These are phyloP conservation scores for Talaromyces atroroseus DNA, from an alignment of 2,329 filamentous ascomycete species.

Conservation along the genomic window DNA sequence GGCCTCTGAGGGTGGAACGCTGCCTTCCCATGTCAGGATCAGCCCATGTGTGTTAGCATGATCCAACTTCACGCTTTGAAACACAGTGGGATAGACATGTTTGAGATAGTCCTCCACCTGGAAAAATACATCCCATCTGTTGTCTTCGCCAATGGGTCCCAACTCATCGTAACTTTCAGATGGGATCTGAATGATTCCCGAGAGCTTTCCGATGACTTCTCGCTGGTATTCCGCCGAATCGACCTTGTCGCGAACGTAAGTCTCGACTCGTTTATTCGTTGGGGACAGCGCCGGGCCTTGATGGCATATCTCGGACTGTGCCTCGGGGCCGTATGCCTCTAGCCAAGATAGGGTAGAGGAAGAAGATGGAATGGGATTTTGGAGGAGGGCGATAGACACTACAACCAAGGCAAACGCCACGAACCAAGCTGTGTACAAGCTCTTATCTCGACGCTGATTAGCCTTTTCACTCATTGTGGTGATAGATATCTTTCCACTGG, in stretches of 20 bases:
- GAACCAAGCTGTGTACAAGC: background rate
- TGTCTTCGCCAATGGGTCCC: constrained; percentile 34
- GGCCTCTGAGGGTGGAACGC: constrained; percentile 38
- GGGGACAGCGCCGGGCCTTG: constrained; percentile 18
- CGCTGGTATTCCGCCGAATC: constrained; percentile 1
- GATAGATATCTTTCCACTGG: background rate
- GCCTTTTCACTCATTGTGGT: background rate
- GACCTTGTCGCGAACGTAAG: constrained; percentile 3
- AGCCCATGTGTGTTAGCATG: constrained; percentile 59
- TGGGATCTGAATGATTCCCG: constrained; percentile 49
- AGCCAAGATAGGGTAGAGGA: background rate
- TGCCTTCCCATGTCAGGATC: constrained; percentile 56
- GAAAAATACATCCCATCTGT: constrained; percentile 55
- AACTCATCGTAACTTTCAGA: constrained; percentile 35
- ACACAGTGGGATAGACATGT: constrained; percentile 49
- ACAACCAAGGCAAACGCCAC: background rate
- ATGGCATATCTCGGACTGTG: constrained; percentile 14
- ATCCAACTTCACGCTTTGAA: constrained; percentile 41
- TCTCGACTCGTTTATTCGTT: constrained; percentile 13
- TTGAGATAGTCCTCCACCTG: constrained; percentile 48
- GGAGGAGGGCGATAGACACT: background rate
- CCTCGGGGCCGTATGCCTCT: constrained; percentile 7
- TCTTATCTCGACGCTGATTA: constrained; percentile 3
- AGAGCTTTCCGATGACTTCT: constrained; percentile 8
- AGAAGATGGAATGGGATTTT: background rate